Percentiles rank a stretch among this genome's conserved stretches.
Evolutionary conservation across 805 yeast species (phyloP).

Genomic region (Hanseniaspora nectarophila): DNA sequence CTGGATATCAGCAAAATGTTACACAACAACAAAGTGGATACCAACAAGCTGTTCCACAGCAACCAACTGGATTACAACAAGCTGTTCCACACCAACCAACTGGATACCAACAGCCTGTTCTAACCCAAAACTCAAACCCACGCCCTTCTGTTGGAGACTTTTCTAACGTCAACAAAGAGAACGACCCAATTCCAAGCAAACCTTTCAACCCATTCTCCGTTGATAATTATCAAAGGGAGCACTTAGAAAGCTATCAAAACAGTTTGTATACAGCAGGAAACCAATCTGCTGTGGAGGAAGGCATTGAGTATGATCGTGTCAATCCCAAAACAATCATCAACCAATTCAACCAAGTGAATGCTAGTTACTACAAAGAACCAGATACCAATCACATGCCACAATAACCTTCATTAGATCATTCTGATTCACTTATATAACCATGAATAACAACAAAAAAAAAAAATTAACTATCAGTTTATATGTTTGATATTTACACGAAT

Average conservation of each 20-base stretch:
- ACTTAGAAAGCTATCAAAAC: constrained; percentile 17
- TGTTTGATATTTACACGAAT: no score
- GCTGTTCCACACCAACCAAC: constrained; percentile 16
- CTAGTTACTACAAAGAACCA: constrained; percentile 8
- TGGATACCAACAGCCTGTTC: constrained; percentile 17
- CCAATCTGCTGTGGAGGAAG: constrained; percentile 1
- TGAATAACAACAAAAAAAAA: no score
- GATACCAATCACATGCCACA: constrained; percentile 8
- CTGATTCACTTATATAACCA: constrained; percentile 10
- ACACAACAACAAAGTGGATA: constrained; percentile 14
- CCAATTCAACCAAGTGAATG: neutral
- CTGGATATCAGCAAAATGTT: constrained; percentile 7
- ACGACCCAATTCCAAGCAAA: constrained; percentile 24
- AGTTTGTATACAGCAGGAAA: constrained; percentile 16
- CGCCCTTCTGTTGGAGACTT: neutral
- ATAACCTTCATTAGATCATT: constrained; percentile 13
- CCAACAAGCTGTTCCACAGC: constrained; percentile 15
- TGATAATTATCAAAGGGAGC: constrained; percentile 22
- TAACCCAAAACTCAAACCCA: constrained; percentile 12
- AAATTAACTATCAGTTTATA: no score
- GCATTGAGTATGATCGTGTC: neutral
- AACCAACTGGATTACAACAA: constrained; percentile 9
- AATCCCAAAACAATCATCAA: neutral
- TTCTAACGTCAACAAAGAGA: constrained; percentile 16
- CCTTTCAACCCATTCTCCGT: constrained; percentile 32